Evolutionary conservation across 352 stramenopile species (phyloP).

Genomic region (Globisporangium radiosum): DNA sequence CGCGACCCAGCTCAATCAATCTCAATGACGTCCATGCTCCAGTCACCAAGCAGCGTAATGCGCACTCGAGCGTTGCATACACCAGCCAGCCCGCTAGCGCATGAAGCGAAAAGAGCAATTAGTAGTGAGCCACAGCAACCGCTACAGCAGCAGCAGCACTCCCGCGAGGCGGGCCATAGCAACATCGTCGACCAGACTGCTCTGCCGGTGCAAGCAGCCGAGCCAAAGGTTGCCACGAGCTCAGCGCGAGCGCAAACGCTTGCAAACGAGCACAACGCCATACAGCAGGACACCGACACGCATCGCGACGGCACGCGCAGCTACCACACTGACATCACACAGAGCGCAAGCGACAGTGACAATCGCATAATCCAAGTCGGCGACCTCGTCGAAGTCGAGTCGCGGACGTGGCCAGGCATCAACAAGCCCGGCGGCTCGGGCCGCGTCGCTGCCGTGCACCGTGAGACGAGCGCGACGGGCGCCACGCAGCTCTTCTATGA

Average conservation of each 20-base stretch:
- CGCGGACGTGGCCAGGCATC: conserved; percentile 81
- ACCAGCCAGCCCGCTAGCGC: not conserved
- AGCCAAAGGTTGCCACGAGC: not conserved
- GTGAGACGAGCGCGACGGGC: conserved; percentile 17
- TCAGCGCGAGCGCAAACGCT: not conserved
- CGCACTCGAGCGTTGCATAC: not conserved
- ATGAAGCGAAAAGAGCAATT: not conserved
- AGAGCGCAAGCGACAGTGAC: not conserved
- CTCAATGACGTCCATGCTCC: too few species aligned
- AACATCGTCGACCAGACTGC: not conserved
- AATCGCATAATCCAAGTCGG: conserved; percentile 27
- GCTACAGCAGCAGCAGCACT: not conserved
- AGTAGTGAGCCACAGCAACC: not conserved
- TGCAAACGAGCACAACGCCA: not conserved
- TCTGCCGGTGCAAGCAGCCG: not conserved
- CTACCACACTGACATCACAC: not conserved
- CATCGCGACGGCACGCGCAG: too few species aligned
- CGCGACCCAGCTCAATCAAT: too few species aligned
- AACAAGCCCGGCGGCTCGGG: conserved; percentile 79
- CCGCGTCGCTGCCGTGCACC: conserved; percentile 40
- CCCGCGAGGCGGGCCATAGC: not conserved
- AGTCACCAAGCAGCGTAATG: not conserved
- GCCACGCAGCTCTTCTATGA: conserved; percentile 48
- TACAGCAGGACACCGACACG: too few species aligned
- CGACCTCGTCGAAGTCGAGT: conserved; percentile 50